Base-by-base conservation (phyloP, 1,284 basidiomycete genomes). In the Volvariella surrecta region DNA sequence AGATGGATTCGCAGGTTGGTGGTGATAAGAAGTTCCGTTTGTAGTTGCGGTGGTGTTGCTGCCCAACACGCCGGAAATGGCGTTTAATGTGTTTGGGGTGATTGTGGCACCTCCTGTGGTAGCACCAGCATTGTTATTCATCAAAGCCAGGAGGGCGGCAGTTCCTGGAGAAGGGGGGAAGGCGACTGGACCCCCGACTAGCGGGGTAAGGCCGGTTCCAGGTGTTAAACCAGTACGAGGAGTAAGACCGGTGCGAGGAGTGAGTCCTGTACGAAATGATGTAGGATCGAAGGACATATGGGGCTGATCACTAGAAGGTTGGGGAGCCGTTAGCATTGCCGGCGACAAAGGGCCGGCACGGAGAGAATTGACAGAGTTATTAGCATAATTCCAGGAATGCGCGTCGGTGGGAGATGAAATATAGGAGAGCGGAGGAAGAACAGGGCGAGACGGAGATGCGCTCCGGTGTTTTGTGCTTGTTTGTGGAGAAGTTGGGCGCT, bases 321-420 rank as follows among this genome's bases (percentile, higher is more conserved):
- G 79, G 1, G 93, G 93, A 11, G 89, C 93, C 24, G 89, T 82
- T 46, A 97, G 82, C 89, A 97, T 95, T 47, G 94, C 93, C 31
- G 94, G 93, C 4, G 87, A 91, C 32, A 97, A 79, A 1, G 93
- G 94, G 3, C 94, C 94, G 0, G 90, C 76, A 38, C 94, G 79
- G 21, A 97, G 77, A 1, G 90, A 93, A 60, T 82, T 84, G 46
- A 83, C 66, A 45, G 75, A 74, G 6, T 70, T 61, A 24, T 73
- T 67, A 34, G 74, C 70, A 59, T 89, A 91, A 46, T 40, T 37
- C 34, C 73, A 50, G 3, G 73, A 73, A 11, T 28, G 24, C 24
- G 24, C 24, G 54, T 87, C 86, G 11, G 88, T 82, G 1, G 93
- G 91, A 10, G 87, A 91, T 1, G 83, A 80, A 49, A 96, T 81